Conservation (phyloP, 2,329 filamentous ascomycete genomes). For the Aspergillus versicolor region DNA sequence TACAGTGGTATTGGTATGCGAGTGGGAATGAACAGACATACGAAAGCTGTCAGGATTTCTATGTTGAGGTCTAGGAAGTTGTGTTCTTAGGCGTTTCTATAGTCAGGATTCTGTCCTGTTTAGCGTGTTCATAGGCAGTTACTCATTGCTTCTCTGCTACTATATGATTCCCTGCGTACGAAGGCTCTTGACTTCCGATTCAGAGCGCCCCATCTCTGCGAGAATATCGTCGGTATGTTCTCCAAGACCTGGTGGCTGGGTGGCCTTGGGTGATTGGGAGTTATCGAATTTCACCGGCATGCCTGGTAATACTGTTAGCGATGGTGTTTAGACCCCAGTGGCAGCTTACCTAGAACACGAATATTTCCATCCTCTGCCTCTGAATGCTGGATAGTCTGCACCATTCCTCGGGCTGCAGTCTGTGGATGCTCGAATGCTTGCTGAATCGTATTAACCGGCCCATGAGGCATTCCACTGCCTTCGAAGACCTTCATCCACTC, state of each 20-base stretch:
- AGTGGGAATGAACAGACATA: slow-evolving; percentile 1
- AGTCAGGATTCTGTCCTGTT: background rate
- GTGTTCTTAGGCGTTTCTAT: too few species aligned
- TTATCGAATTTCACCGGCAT: slow-evolving; percentile 35
- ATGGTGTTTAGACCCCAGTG: background rate
- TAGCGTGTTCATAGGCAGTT: background rate
- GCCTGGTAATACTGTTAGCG: background rate
- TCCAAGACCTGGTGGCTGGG: slow-evolving; percentile 28
- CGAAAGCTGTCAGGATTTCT: background rate
- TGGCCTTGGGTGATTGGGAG: slow-evolving; percentile 16
- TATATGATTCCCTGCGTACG: background rate
- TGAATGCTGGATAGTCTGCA: slow-evolving; percentile 26
- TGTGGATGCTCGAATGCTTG: slow-evolving; percentile 47
- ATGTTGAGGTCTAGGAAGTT: background rate
- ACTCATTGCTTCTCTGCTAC: too few species aligned
- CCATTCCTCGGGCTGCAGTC: slow-evolving; percentile 41
- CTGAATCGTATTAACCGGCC: slow-evolving; percentile 47
- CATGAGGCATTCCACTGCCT: slow-evolving; percentile 47
- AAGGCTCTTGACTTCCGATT: background rate
- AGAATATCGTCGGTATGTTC: slow-evolving; percentile 32
- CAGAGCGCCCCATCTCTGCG: slow-evolving; percentile 22
- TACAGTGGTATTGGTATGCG: slow-evolving; percentile 2
- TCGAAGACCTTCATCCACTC: slow-evolving; percentile 45
- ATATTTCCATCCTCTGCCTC: slow-evolving; percentile 17
- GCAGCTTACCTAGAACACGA: slow-evolving; percentile 26